phyloP scores from a whole-genome alignment of 1,284 basidiomycete species.

The Apiotrichum sp. region DNA sequence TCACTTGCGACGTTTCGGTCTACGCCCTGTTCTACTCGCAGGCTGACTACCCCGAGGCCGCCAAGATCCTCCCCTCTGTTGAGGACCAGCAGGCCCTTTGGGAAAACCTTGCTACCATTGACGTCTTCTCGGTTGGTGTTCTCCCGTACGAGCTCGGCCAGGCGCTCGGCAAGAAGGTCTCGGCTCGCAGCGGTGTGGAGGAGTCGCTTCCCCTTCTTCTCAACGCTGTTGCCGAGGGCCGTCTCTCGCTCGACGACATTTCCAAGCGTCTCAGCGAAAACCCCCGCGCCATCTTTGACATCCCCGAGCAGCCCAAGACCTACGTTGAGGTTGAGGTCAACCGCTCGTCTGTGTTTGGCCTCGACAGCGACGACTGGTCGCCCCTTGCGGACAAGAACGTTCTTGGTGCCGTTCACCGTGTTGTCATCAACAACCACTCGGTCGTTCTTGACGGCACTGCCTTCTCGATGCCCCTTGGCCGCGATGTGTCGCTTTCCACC shows the following conservation, averaged over 20 bases:
- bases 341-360: conserved; percentile 59
- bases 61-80: conserved; percentile 62
- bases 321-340: conserved; percentile 90
- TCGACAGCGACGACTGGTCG: conserved; percentile 64
- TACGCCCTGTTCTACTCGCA: conserved; percentile 86
- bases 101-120: conserved; percentile 77
- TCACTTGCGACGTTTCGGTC: conserved; percentile 92
- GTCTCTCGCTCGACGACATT: conserved; percentile 78
- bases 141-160: conserved; percentile 72
- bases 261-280: conserved; percentile 78
- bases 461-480: conserved; percentile 60
- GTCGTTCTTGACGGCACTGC: conserved; percentile 80
- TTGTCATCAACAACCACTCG: conserved; percentile 86
- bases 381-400: conserved; percentile 66
- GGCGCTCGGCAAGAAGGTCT: conserved; percentile 61
- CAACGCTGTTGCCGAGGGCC: conserved; percentile 73
- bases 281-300: conserved; percentile 83
- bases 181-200: conserved; percentile 72
- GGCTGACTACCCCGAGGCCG: conserved; percentile 64
- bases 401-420: conserved; percentile 78
- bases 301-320: conserved; percentile 78
- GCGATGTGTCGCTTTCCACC: conserved; percentile 68
- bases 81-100: conserved; percentile 82
- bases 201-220: conserved; percentile 85
- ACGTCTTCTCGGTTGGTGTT: conserved; percentile 84